These are phyloP conservation scores for Plectosphaerella sp. DNA, from an alignment of 2,329 filamentous ascomycete genomes.

Conservation along the genomic window DNA sequence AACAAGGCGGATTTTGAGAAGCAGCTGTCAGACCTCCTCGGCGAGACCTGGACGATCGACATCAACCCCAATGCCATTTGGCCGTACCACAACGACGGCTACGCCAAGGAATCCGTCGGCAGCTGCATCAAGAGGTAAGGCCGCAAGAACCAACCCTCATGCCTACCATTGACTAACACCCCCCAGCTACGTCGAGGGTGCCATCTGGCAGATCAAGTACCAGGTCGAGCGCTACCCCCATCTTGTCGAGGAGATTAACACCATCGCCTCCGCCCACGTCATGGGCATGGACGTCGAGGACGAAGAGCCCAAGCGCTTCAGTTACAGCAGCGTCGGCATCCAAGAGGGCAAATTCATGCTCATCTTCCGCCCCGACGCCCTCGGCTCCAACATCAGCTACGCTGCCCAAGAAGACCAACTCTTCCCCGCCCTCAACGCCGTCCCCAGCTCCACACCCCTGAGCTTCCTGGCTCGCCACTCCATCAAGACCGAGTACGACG, in stretches of 20 bases:
- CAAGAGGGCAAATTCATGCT: constrained; percentile 41
- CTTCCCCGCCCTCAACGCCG: constrained; percentile 39
- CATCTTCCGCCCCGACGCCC: constrained; percentile 35
- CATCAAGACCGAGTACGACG: constrained; percentile 39
- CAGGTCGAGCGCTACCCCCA: constrained; percentile 31
- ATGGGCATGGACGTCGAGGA: constrained; percentile 44
- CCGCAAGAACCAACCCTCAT: background rate
- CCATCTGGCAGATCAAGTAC: constrained; percentile 32
- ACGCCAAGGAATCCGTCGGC: constrained; percentile 36
- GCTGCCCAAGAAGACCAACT: constrained; percentile 31
- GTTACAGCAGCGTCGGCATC: constrained; percentile 40
- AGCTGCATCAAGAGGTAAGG: constrained; percentile 37
- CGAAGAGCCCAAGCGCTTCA: constrained; percentile 25
- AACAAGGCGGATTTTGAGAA: constrained; percentile 39
- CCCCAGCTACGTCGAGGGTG: constrained; percentile 38
- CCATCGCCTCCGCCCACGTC: constrained; percentile 34
- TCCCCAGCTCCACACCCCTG: constrained; percentile 27
- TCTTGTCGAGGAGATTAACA: constrained; percentile 42
- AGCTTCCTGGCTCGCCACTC: constrained; percentile 37
- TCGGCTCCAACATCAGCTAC: constrained; percentile 41
- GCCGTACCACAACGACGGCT: constrained; percentile 38
- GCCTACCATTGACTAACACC: background rate
- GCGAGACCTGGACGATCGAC: constrained; percentile 44
- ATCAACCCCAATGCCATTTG: constrained; percentile 41
- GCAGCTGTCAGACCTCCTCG: constrained; percentile 38